A percentile compares a stretch with the other conserved stretches of the same genome.
These are phyloP conservation scores for Umbilicaria muhlenbergii DNA, from an alignment of 495 filamentous ascomycete species.

Conservation along the genomic window DNA sequence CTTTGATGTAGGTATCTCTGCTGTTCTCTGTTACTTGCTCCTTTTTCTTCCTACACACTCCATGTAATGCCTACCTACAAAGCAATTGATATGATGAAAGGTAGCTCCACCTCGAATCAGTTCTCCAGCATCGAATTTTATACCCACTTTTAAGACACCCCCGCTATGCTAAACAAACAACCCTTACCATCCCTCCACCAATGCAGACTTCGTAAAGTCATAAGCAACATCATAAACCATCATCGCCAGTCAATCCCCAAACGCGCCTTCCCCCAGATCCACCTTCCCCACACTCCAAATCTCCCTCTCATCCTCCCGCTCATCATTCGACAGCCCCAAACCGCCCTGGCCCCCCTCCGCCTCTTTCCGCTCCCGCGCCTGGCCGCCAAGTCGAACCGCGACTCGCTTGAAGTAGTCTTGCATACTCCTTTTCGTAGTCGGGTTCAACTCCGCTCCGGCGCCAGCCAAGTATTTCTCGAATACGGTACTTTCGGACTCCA, in stretches of 20 bases:
- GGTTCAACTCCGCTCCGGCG: conserved; percentile 40
- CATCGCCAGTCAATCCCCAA: conserved; percentile 29
- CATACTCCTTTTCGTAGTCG: conserved; percentile 75
- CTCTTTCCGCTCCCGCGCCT: conserved; percentile 74
- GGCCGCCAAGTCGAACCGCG: conserved; percentile 60
- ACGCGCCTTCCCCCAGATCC: conserved; percentile 56
- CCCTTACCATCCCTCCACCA: no score
- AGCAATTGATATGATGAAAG: no score
- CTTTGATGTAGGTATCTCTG: no score
- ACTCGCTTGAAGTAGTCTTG: conserved; percentile 94
- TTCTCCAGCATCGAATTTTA: no score
- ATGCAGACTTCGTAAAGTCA: no score
- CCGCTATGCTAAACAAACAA: no score
- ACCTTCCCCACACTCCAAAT: conserved; percentile 90
- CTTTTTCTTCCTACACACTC: no score
- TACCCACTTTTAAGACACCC: no score
- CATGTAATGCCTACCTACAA: no score
- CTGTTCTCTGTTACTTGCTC: no score
- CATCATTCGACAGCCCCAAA: conserved; percentile 71
- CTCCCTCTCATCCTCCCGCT: conserved; percentile 85
- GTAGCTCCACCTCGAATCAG: no score
- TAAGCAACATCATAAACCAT: neutral
- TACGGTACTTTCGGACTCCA: conserved; percentile 66
- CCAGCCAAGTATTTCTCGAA: conserved; percentile 82
- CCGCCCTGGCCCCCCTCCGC: conserved; percentile 83